A percentile compares a stretch with the other conserved stretches of the same genome.
These are phyloP conservation scores for Microsporum canis DNA, from an alignment of 2,329 filamentous ascomycete species.

Conservation along the genomic window DNA sequence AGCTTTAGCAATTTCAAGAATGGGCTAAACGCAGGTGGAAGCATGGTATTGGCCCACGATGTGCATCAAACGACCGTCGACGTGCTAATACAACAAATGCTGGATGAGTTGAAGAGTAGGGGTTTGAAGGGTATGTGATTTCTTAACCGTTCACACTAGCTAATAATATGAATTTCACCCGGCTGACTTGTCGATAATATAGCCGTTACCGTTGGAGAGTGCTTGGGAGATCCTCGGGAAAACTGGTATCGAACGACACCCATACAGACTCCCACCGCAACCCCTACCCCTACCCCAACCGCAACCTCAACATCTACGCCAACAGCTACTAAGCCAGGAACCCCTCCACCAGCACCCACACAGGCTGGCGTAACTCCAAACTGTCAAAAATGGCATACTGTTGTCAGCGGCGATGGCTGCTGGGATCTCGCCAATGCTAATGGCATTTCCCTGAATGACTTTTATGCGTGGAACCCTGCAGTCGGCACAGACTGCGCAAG, in stretches of 20 bases:
- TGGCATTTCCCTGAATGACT: constrained; percentile 11
- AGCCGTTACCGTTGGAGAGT: constrained; percentile 9
- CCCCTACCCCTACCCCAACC: background rate
- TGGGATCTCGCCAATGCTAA: constrained; percentile 2
- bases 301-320: background rate
- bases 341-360: background rate
- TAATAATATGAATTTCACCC: background rate
- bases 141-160: too few species aligned
- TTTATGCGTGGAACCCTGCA: constrained; percentile 17
- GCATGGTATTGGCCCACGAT: constrained; percentile 5
- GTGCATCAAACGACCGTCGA: constrained; percentile 5
- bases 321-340: background rate
- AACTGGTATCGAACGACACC: constrained; percentile 7
- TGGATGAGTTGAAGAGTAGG: constrained; percentile 5
- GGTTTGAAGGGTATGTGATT: constrained; percentile 4
- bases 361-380: background rate
- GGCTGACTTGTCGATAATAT: constrained; percentile 18
- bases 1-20: background rate
- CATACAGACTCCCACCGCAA: background rate
- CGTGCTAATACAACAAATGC: constrained; percentile 1
- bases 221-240: constrained; percentile 7
- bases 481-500: constrained; percentile 2
- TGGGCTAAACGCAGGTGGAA: background rate
- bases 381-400: background rate
- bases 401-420: background rate